Base-by-base conservation (phyloP, 805 yeast genomes). In the Deakozyma indianensis region DNA sequence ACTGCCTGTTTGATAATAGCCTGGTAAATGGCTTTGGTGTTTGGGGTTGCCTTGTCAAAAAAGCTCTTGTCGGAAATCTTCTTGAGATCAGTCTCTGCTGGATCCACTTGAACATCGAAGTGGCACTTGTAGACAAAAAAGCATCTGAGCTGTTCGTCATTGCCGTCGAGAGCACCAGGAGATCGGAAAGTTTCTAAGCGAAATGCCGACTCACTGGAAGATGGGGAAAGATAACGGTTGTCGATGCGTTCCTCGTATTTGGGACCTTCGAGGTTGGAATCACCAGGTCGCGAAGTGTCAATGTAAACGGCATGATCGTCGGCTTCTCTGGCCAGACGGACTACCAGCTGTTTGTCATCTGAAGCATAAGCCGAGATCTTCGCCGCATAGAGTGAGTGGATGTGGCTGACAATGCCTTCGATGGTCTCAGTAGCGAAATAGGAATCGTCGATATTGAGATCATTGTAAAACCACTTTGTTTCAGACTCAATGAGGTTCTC, bases 231-330 rank as follows among this genome's bases (percentile, higher is more conserved):
- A 63, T 84, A 90, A 56, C 73, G 69, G 56, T 80, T 83, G 65
- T 92, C 97, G 50, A 92, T 85, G 52, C 78, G 68, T 49, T 73
- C 70, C 65, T 87, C 95, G 56, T 79, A 81, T 53, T 67, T 66
- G 47, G 72, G 64, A 16, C 64, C 65, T 44, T 63, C 64, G 23
- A 65, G 56, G 48, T 64, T 69, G 44, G 74, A 62, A 35, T 63
- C 61, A 45, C 77, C 79, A 9, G 77, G 74, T 21, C 63, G 60
- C 15, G 78, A 69, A 27, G 94, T 78, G 59, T 85, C 95, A 62
- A 90, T 84, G 61, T 83, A 92, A 28, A 86, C 92, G 1, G 96
- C 96, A 58, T 86, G 95, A 59, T 83, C 88, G 16, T 76, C 80
- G 41, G 75, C 73, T 61, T 85, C 88, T 51, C 87, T 73, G 60